These are phyloP conservation scores for Buddleja alternifolia DNA, from an alignment of 257 asterid genomes.

Conservation along the genomic window DNA sequence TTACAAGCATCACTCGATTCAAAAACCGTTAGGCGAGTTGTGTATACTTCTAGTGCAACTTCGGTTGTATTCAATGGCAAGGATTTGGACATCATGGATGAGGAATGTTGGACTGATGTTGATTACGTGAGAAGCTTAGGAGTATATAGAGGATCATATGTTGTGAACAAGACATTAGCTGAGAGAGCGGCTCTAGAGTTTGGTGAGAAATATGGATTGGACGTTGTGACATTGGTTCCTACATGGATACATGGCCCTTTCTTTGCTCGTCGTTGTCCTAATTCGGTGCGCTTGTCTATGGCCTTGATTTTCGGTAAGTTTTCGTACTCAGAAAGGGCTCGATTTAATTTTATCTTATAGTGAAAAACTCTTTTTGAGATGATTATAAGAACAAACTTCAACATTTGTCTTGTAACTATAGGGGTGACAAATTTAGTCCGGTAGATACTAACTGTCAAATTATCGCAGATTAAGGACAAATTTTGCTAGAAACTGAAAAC, in stretches of 20 bases:
- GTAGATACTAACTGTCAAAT: no score
- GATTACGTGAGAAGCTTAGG: constrained; percentile 26
- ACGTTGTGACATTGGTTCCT: constrained; percentile 50
- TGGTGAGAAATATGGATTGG: constrained; percentile 46
- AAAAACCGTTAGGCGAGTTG: constrained; percentile 49
- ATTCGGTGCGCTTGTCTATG: constrained; percentile 32
- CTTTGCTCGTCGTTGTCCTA: constrained; percentile 39
- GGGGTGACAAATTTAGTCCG: no score
- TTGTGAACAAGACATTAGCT: constrained; percentile 41
- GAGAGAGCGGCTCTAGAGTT: constrained; percentile 56
- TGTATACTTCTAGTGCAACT: constrained; percentile 43
- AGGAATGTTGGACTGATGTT: constrained; percentile 32
- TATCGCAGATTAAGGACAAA: no score
- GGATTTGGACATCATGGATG: constrained; percentile 26
- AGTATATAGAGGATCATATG: constrained; percentile 29
- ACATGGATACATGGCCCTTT: constrained; percentile 60
- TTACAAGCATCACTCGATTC: constrained; percentile 41
- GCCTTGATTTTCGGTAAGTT: constrained; percentile 46
- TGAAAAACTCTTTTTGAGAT: not conserved
- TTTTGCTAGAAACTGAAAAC: no score
- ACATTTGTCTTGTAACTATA: no score
- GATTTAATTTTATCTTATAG: not conserved
- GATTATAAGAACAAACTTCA: no score
- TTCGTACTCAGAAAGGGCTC: not conserved
- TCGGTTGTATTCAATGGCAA: constrained; percentile 29